Evolutionary conservation across 768 basidiomycete species (phyloP).

Genomic region (Pleurotus tuber-regium): DNA sequence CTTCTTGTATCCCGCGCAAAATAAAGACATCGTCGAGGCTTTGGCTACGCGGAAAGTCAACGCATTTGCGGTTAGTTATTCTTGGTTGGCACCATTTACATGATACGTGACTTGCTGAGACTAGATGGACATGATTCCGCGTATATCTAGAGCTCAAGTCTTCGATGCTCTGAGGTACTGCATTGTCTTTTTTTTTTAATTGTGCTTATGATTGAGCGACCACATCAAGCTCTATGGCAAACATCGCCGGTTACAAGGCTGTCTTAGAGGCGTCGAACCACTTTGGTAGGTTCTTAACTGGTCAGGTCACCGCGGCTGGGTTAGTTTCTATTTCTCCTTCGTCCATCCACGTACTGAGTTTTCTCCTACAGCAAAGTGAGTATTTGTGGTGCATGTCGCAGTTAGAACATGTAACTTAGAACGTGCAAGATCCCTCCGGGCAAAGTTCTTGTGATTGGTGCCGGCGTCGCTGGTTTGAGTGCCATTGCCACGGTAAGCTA

Average conservation of each 20-base stretch:
- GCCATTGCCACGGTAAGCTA: conserved; percentile 74
- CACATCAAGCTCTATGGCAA: conserved; percentile 80
- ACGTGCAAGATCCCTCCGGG: conserved; percentile 75
- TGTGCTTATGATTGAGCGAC: conserved; percentile 7
- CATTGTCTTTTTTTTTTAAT: conserved; percentile 1
- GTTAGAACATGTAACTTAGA: background rate
- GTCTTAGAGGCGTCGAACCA: conserved; percentile 88
- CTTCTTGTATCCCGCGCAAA: conserved; percentile 82
- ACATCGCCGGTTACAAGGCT: conserved; percentile 91
- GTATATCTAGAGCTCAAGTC: conserved; percentile 87
- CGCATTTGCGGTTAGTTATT: conserved; percentile 60
- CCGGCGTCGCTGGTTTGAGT: conserved; percentile 85
- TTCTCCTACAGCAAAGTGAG: conserved; percentile 38
- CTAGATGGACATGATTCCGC: conserved; percentile 87
- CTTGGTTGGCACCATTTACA: background rate
- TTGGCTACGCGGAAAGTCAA: conserved; percentile 66
- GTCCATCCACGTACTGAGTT: background rate
- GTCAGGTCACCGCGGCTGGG: conserved; percentile 91
- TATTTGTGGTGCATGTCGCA: background rate
- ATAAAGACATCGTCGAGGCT: conserved; percentile 68
- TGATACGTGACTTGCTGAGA: background rate
- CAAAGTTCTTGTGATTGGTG: conserved; percentile 85
- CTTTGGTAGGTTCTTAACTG: conserved; percentile 87
- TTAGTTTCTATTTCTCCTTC: conserved; percentile 34
- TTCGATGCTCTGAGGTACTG: conserved; percentile 82